These are phyloP conservation scores for Omphalotus guepiniiformis DNA, from an alignment of 768 basidiomycete genomes.

Conservation along the genomic window DNA sequence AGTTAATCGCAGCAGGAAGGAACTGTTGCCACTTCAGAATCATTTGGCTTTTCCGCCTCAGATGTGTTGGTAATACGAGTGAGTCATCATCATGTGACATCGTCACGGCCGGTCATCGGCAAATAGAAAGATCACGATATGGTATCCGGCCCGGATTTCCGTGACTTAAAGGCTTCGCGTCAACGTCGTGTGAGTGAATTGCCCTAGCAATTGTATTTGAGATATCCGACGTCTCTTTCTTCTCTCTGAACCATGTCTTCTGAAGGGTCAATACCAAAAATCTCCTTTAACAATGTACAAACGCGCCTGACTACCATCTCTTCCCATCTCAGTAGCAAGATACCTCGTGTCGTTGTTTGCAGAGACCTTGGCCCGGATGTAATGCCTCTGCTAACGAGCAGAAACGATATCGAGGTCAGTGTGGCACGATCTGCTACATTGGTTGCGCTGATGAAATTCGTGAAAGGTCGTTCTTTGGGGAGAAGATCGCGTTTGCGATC, in stretches of 20 bases:
- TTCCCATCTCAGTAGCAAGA: constrained; percentile 14
- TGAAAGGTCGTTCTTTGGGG: constrained; percentile 41
- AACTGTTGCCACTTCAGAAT: too few relatives aligned
- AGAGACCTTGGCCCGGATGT: constrained; percentile 60
- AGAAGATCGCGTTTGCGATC: constrained; percentile 51
- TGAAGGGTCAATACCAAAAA: constrained; percentile 18
- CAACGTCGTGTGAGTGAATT: too few relatives aligned
- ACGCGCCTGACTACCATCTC: constrained; percentile 22
- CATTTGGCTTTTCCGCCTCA: too few relatives aligned
- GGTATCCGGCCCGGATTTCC: neutral
- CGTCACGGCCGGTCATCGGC: too few relatives aligned
- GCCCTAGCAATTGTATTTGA: too few relatives aligned
- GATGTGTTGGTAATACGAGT: too few relatives aligned
- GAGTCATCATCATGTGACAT: too few relatives aligned
- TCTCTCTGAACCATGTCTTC: neutral
- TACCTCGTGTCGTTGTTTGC: constrained; percentile 49
- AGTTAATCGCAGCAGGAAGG: too few relatives aligned
- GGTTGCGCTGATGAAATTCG: too few relatives aligned
- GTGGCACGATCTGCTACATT: too few relatives aligned
- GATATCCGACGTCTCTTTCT: neutral
- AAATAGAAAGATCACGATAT: too few relatives aligned
- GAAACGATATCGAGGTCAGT: constrained; percentile 49
- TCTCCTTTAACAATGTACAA: constrained; percentile 1
- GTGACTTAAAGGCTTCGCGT: too few relatives aligned
- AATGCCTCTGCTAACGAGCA: constrained; percentile 51